Conservation (phyloP, 2,329 filamentous ascomycete genomes). For the Colletotrichum tabaci region DNA sequence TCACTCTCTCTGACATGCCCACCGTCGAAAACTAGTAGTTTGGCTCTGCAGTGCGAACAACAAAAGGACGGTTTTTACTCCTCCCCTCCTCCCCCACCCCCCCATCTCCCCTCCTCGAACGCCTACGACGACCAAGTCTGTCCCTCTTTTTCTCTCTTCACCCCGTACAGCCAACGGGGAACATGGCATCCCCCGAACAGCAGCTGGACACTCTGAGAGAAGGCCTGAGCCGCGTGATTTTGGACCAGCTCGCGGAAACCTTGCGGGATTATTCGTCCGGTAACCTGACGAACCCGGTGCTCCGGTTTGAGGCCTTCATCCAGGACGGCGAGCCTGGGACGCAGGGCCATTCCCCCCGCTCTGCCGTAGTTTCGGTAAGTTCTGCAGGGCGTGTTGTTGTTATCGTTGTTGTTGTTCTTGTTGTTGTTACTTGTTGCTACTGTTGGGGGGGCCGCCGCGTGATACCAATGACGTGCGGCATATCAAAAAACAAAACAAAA, state of each 20-base stretch:
- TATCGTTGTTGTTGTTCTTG: not conserved
- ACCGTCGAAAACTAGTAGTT: constrained; percentile 15
- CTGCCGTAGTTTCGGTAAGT: constrained; percentile 42
- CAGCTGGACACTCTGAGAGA: constrained; percentile 41
- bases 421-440: not conserved
- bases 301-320: constrained; percentile 43
- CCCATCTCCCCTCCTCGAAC: not conserved
- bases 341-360: constrained; percentile 39
- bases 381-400: not conserved
- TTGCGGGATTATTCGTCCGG: constrained; percentile 41
- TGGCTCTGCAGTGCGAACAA: constrained; percentile 5
- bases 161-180: constrained; percentile 16
- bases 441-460: not conserved
- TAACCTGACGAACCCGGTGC: constrained; percentile 40
- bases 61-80: not conserved
- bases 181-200: constrained; percentile 41
- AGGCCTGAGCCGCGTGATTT: constrained; percentile 40
- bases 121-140: no score
- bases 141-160: not conserved
- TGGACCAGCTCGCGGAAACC: constrained; percentile 42
- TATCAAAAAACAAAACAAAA: no score
- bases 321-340: constrained; percentile 39
- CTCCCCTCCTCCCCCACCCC: not conserved
- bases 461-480: not conserved
- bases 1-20: not conserved